A percentile compares a stretch with the other conserved stretches of the same genome.
Conservation (phyloP, 2,329 filamentous ascomycete genomes). For the Chaetoscypha palmicola region DNA sequence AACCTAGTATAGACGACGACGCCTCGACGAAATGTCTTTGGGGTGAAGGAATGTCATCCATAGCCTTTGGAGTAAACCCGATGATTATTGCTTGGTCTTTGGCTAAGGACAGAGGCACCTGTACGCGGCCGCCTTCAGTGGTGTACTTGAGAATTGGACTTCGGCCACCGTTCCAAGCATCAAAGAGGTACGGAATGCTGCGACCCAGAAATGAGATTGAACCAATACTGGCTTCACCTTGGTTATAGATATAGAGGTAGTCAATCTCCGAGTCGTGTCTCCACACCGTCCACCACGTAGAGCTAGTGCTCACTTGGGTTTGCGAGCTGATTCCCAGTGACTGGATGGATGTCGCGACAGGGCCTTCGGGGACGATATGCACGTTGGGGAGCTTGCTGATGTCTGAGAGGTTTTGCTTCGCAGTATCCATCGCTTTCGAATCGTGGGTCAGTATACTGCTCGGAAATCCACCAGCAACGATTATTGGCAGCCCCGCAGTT, state of each 20-base stretch:
- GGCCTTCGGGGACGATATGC: not conserved
- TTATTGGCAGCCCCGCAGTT: slow-evolving; percentile 35
- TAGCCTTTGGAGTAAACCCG: slow-evolving; percentile 25
- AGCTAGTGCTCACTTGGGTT: slow-evolving; percentile 13
- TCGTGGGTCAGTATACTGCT: slow-evolving; percentile 20
- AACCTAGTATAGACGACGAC: not conserved
- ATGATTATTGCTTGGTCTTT: slow-evolving; percentile 36
- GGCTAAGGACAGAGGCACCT: slow-evolving; percentile 32
- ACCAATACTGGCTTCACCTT: slow-evolving; percentile 26
- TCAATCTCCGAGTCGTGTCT: slow-evolving; percentile 29
- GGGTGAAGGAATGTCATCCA: not conserved
- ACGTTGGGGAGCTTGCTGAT: not conserved
- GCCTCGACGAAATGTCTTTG: not conserved
- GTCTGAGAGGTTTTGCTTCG: not conserved
- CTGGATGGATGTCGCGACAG: not conserved
- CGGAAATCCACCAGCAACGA: slow-evolving; percentile 33
- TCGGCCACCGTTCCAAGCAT: slow-evolving; percentile 38
- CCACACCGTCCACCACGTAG: slow-evolving; percentile 34
- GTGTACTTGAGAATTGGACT: slow-evolving; percentile 32
- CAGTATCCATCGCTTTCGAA: not conserved
- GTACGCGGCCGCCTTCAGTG: slow-evolving; percentile 24
- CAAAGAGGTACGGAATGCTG: slow-evolving; percentile 32
- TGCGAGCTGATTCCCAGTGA: not conserved
- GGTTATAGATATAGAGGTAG: slow-evolving; percentile 38
- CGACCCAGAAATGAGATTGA: slow-evolving; percentile 28